Conservation (phyloP, 169 alveolate species). For the Theileria sp. region DNA sequence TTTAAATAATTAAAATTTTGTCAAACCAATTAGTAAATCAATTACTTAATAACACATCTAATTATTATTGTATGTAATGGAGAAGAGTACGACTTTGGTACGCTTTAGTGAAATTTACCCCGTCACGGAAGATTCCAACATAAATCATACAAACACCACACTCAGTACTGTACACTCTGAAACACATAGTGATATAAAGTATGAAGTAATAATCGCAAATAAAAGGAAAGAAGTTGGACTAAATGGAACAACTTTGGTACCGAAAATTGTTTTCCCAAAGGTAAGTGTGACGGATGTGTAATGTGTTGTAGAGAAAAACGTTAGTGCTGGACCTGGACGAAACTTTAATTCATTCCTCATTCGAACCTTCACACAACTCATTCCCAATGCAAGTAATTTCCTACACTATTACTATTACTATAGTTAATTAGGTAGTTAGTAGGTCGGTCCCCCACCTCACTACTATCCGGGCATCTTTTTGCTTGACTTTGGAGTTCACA, state of each 20-base stretch:
- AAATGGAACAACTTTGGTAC: not conserved
- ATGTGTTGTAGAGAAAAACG: slow-evolving; percentile 51
- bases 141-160: not conserved
- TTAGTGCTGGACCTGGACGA: slow-evolving; percentile 76
- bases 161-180: too few relatives aligned
- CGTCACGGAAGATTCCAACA: not conserved
- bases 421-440: not conserved
- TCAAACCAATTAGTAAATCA: too few relatives aligned
- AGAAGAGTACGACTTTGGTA: not conserved
- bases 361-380: slow-evolving; percentile 32
- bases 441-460: too few relatives aligned
- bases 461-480: too few relatives aligned
- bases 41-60: too few relatives aligned
- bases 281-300: not conserved
- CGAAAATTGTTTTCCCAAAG: not conserved
- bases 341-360: slow-evolving; percentile 65
- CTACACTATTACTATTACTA: not conserved
- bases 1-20: too few relatives aligned
- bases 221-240: not conserved
- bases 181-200: too few relatives aligned
- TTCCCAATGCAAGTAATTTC: slow-evolving; percentile 53
- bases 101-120: not conserved
- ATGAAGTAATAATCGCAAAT: not conserved
- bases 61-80: too few relatives aligned
- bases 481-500: too few relatives aligned